phyloP scores from a whole-genome alignment of 2,329 filamentous ascomycete genomes.

The Aspergillus fructus region DNA sequence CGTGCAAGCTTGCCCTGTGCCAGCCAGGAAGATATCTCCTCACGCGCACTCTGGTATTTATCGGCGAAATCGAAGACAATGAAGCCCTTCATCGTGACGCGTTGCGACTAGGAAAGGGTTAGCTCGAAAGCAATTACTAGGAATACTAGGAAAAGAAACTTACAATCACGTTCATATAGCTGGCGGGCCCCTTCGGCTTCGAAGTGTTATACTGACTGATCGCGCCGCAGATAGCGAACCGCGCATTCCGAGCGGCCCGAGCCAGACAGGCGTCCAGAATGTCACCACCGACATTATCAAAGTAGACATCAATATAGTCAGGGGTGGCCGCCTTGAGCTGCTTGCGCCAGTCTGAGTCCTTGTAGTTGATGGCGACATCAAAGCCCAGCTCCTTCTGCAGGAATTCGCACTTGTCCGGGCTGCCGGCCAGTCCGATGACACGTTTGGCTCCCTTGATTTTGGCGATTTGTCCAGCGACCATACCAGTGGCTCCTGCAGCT shows the following conservation, averaged over 20 bases:
- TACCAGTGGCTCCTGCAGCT: constrained; percentile 75
- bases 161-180: constrained; percentile 43
- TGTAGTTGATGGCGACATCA: constrained; percentile 69
- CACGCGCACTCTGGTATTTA: constrained; percentile 58
- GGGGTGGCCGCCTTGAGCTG: constrained; percentile 61
- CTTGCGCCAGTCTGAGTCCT: constrained; percentile 59
- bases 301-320: constrained; percentile 67
- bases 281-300: constrained; percentile 72
- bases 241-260: constrained; percentile 61
- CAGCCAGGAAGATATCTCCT: constrained; percentile 67
- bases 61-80: constrained; percentile 68
- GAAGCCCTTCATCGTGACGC: constrained; percentile 64
- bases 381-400: constrained; percentile 65
- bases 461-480: constrained; percentile 74
- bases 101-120: constrained; percentile 31
- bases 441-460: constrained; percentile 65
- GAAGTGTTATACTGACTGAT: constrained; percentile 69
- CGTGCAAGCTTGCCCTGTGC: constrained; percentile 69
- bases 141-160: constrained; percentile 16
- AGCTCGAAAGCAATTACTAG: constrained; percentile 6
- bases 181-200: constrained; percentile 56
- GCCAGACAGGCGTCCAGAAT: constrained; percentile 66
- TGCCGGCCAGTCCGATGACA: constrained; percentile 66
- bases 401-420: constrained; percentile 66
- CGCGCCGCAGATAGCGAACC: constrained; percentile 70